A percentile compares a stretch with the other conserved stretches of the same genome.
These are phyloP conservation scores for Sedum album DNA, from an alignment of 164 flowering plant species.

Conservation along the genomic window DNA sequence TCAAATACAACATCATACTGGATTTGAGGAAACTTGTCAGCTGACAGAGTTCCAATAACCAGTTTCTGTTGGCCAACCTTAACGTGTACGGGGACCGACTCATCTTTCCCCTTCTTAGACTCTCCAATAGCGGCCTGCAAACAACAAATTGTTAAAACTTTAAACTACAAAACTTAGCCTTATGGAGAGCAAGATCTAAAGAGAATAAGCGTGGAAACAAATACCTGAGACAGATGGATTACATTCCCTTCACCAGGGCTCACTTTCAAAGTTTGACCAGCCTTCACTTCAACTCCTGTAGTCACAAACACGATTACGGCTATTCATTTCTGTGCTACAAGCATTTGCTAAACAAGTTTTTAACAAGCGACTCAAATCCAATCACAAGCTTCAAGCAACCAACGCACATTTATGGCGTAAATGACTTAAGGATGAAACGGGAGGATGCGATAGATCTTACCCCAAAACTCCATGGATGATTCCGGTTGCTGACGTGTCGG, in stretches of 20 bases:
- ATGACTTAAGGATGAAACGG: no score
- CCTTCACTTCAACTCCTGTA: constrained; percentile 55
- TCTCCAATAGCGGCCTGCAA: constrained; percentile 44
- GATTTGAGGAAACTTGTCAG: constrained; percentile 40
- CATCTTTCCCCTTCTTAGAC: constrained; percentile 44
- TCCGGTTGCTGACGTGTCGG: no score
- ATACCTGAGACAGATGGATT: constrained; percentile 57
- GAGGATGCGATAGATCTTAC: no score
- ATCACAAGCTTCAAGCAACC: no score
- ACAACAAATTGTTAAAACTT: no score
- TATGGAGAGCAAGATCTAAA: no score
- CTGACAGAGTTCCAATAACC: constrained; percentile 51
- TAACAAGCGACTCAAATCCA: no score
- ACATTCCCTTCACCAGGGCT: constrained; percentile 15
- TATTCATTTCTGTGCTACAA: no score
- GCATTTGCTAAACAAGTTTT: no score
- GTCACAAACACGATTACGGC: background rate
- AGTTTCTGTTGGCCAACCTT: constrained; percentile 39
- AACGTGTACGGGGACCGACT: constrained; percentile 29
- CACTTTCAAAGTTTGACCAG: constrained; percentile 40
- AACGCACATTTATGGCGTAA: no score
- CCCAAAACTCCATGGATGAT: no score
- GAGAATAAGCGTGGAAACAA: background rate
- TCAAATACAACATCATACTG: constrained; percentile 58
- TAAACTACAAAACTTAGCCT: no score